These are phyloP conservation scores for Sutorius eximius DNA, from an alignment of 1,284 basidiomycete genomes.

Conservation along the genomic window DNA sequence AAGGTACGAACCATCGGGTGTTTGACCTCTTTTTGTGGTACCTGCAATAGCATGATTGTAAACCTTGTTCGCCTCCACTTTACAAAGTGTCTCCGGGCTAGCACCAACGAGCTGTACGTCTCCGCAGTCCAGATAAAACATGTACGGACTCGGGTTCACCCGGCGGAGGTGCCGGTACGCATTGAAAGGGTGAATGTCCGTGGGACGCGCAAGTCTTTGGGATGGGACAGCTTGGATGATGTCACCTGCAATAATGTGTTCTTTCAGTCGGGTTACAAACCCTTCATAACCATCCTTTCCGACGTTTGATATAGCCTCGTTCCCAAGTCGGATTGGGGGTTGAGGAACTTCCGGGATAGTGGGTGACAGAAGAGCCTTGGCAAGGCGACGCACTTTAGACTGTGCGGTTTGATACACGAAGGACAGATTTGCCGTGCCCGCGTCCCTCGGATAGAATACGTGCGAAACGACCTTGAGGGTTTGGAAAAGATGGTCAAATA, in stretches of 20 bases:
- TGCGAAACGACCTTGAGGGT: slow-evolving; percentile 95
- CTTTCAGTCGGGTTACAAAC: slow-evolving; percentile 91
- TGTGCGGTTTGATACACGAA: slow-evolving; percentile 84
- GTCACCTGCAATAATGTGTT: slow-evolving; percentile 94
- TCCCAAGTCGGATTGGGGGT: slow-evolving; percentile 67
- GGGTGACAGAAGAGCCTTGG: slow-evolving; percentile 61
- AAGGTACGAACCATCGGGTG: slow-evolving; percentile 66
- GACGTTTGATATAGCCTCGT: slow-evolving; percentile 83
- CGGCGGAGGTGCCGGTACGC: slow-evolving; percentile 91
- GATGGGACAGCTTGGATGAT: slow-evolving; percentile 99
- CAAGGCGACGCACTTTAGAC: slow-evolving; percentile 73
- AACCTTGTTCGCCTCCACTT: slow-evolving; percentile 90
- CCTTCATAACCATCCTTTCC: slow-evolving; percentile 91
- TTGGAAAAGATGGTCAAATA: slow-evolving; percentile 98
- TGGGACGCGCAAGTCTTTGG: slow-evolving; percentile 85
- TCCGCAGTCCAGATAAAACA: slow-evolving; percentile 97
- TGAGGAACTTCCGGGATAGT: slow-evolving; percentile 68
- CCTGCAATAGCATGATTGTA: slow-evolving; percentile 99
- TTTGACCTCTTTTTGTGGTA: slow-evolving; percentile 87
- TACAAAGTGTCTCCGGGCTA: slow-evolving; percentile 96
- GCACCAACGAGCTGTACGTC: slow-evolving; percentile 94
- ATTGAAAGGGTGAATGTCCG: slow-evolving; percentile 94
- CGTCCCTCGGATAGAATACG: slow-evolving; percentile 78
- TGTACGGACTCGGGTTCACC: slow-evolving; percentile 97
- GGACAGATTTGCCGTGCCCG: slow-evolving; percentile 61